These are phyloP conservation scores for Xylariaceae sp. DNA, from an alignment of 2,329 filamentous ascomycete genomes.

Conservation along the genomic window DNA sequence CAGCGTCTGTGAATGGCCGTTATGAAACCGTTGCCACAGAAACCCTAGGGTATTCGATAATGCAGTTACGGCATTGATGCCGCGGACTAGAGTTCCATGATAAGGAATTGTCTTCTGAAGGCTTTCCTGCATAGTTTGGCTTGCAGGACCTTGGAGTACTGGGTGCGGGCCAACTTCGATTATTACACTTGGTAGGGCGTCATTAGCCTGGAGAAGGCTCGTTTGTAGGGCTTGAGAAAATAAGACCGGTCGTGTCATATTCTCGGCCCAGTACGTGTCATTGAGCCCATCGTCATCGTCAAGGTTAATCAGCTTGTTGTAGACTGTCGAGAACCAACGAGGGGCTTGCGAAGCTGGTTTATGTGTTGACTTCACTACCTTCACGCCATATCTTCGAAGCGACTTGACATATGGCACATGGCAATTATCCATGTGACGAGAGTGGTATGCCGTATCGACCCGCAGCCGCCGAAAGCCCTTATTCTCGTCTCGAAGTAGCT, in stretches of 20 bases:
- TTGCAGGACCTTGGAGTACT: too few relatives aligned
- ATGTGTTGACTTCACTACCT: neutral
- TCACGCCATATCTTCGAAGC: neutral
- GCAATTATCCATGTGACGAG: conserved; percentile 23
- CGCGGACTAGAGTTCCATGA: too few relatives aligned
- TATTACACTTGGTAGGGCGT: conserved; percentile 24
- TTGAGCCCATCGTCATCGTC: neutral
- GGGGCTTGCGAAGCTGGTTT: too few relatives aligned
- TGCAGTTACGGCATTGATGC: too few relatives aligned
- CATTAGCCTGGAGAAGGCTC: neutral
- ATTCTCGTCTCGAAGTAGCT: conserved; percentile 16
- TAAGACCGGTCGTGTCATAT: conserved; percentile 38
- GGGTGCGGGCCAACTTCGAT: conserved; percentile 43
- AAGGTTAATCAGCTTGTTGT: neutral
- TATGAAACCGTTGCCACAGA: too few relatives aligned
- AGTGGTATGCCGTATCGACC: conserved; percentile 29
- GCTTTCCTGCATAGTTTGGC: too few relatives aligned
- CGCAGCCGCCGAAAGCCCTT: conserved; percentile 18
- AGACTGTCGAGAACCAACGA: conserved; percentile 16
- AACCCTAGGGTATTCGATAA: too few relatives aligned
- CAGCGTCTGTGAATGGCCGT: too few relatives aligned
- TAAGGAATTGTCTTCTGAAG: too few relatives aligned
- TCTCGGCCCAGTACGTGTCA: conserved; percentile 38
- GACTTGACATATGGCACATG: conserved; percentile 1
- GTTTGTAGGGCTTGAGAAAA: conserved; percentile 36